Conservation (phyloP, 1,284 basidiomycete genomes). For the Ganoderma sinense region DNA sequence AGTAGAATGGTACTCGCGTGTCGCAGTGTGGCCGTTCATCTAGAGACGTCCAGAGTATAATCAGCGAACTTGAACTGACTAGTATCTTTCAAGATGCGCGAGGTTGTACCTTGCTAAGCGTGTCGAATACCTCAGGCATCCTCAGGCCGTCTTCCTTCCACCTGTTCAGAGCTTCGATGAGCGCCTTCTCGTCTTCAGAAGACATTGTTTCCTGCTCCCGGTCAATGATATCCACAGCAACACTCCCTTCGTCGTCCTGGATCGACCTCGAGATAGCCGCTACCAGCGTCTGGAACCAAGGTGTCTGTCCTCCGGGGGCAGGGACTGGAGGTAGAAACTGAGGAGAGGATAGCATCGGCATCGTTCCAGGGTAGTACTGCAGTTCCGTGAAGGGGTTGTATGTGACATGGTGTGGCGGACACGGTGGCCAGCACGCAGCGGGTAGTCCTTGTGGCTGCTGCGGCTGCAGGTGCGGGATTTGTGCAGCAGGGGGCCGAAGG, state of each 20-base stretch:
- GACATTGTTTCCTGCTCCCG: not conserved
- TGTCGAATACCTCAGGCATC: not conserved
- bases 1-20: not conserved
- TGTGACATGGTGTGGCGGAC: too few species aligned
- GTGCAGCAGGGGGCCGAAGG: too few species aligned
- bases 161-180: not conserved
- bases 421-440: too few species aligned
- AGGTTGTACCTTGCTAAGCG: not conserved
- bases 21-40: not conserved
- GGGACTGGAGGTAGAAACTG: not conserved
- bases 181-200: not conserved
- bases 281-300: not conserved
- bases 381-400: too few species aligned
- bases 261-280: not conserved
- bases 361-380: too few species aligned
- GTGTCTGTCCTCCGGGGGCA: not conserved
- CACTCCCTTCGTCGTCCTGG: not conserved
- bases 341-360: not conserved
- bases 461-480: too few species aligned
- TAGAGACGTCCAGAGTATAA: not conserved
- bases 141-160: not conserved
- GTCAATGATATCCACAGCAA: too few species aligned
- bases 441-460: too few species aligned
- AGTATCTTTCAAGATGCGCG: not conserved
- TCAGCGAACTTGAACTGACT: not conserved